Percentiles rank a stretch among this genome's conserved stretches.
Evolutionary conservation across 176 grass and related monocot species (phyloP).

Genomic region (Paspalum vaginatum): DNA sequence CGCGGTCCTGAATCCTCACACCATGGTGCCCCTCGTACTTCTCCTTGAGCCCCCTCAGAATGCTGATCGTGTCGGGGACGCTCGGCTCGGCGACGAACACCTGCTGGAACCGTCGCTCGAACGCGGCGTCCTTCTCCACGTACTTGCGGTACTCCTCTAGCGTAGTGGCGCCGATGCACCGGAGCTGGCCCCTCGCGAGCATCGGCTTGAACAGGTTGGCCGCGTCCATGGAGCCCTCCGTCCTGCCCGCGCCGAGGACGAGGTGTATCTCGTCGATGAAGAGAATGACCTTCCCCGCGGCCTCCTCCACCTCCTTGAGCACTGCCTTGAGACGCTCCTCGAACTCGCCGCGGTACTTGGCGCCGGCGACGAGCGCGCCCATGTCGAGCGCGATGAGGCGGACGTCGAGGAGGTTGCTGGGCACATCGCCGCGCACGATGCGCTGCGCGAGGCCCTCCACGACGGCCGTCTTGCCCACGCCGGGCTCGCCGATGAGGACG

Average conservation of each 20-base stretch:
- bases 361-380: slow-evolving; percentile 53
- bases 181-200: slow-evolving; percentile 62
- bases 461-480: slow-evolving; percentile 71
- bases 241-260: slow-evolving; percentile 52
- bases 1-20: slow-evolving; percentile 68
- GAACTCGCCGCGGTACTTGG: slow-evolving; percentile 64
- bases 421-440: slow-evolving; percentile 59
- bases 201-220: slow-evolving; percentile 63
- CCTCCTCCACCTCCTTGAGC: slow-evolving; percentile 73
- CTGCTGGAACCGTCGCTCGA: slow-evolving; percentile 62
- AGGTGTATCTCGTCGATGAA: slow-evolving; percentile 81
- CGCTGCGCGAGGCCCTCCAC: slow-evolving; percentile 76
- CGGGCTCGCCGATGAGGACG: slow-evolving; percentile 76
- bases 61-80: slow-evolving; percentile 56
- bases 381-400: slow-evolving; percentile 64
- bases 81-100: slow-evolving; percentile 69
- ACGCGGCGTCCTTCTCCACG: slow-evolving; percentile 59
- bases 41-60: slow-evolving; percentile 72
- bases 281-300: slow-evolving; percentile 72
- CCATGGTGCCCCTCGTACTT: slow-evolving; percentile 67
- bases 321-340: slow-evolving; percentile 67
- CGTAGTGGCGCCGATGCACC: slow-evolving; percentile 74
- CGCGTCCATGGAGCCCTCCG: slow-evolving; percentile 63
- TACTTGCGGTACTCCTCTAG: slow-evolving; percentile 69
- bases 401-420: slow-evolving; percentile 60